A percentile compares a stretch with the other conserved stretches of the same genome.
phyloP scores from a whole-genome alignment of 139 green algal genomes.

The Chlorella sp. region DNA sequence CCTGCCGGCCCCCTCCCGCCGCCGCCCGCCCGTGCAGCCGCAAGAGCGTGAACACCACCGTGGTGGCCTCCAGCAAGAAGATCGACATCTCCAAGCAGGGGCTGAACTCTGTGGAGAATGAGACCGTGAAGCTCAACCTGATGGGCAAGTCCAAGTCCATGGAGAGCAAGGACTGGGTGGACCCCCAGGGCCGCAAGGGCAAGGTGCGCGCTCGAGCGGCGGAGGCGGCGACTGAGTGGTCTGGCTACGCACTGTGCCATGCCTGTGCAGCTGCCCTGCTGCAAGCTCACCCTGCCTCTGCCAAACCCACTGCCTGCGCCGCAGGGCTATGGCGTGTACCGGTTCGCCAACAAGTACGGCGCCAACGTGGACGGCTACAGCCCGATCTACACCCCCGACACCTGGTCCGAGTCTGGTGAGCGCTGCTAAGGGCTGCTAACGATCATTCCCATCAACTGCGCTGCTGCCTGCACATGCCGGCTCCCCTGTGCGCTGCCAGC shows the following conservation, averaged over 20 bases:
- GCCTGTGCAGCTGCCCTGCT: too few species aligned
- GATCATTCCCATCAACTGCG: background rate
- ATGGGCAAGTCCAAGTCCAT: slow-evolving; percentile 78
- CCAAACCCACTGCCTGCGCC: background rate
- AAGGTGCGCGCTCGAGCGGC: slow-evolving; percentile 33
- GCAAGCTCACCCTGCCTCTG: too few species aligned
- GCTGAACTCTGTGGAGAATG: slow-evolving; percentile 81
- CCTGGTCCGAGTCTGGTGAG: slow-evolving; percentile 76
- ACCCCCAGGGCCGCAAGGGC: slow-evolving; percentile 90
- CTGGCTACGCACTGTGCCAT: too few species aligned
- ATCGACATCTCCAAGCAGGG: slow-evolving; percentile 87
- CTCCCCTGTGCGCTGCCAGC: too few species aligned
- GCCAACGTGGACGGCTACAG: slow-evolving; percentile 97
- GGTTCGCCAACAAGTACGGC: slow-evolving; percentile 91
- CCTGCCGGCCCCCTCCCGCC: background rate
- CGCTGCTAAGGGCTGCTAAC: background rate
- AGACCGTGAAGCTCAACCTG: slow-evolving; percentile 82
- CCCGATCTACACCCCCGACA: slow-evolving; percentile 97
- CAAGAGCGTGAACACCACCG: slow-evolving; percentile 38
- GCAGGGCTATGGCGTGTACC: slow-evolving; percentile 91
- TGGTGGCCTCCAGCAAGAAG: slow-evolving; percentile 80
- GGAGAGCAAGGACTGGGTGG: slow-evolving; percentile 87
- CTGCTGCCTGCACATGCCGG: too few species aligned
- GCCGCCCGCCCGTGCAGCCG: slow-evolving; percentile 20
- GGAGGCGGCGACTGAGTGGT: background rate